Percentiles rank a stretch among this genome's conserved stretches.
Evolutionary conservation across 2,329 filamentous ascomycete species (phyloP).

Genomic region (Fusarium torulosum): DNA sequence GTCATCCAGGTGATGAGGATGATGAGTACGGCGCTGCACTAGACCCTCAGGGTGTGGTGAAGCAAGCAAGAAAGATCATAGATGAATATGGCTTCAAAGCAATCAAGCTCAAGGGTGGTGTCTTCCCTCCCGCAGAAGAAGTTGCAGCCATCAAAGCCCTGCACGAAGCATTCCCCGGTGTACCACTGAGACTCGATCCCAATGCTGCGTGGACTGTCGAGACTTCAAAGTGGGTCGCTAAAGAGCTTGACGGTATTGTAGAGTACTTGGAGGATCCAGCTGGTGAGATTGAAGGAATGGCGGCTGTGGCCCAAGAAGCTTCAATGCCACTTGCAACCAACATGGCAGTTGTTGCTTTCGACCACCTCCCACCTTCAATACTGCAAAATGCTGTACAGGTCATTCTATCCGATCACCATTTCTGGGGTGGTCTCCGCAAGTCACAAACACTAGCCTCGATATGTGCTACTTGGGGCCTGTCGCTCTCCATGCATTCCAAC

Average conservation of each 20-base stretch:
- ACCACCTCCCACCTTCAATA: conserved; percentile 55
- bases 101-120: conserved; percentile 59
- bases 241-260: conserved; percentile 53
- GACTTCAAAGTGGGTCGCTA: conserved; percentile 56
- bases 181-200: conserved; percentile 55
- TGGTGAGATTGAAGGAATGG: conserved; percentile 58
- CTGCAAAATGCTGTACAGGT: conserved; percentile 57
- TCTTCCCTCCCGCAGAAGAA: conserved; percentile 56
- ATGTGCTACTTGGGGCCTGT: conserved; percentile 56
- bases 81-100: conserved; percentile 59
- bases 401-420: conserved; percentile 58
- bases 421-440: conserved; percentile 58
- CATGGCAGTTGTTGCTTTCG: conserved; percentile 59
- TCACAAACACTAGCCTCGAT: conserved; percentile 56
- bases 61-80: conserved; percentile 55
- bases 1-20: conserved; percentile 55
- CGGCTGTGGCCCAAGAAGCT: conserved; percentile 56
- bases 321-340: conserved; percentile 59
- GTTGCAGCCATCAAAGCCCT: conserved; percentile 56
- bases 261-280: conserved; percentile 58
- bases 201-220: conserved; percentile 57
- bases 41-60: conserved; percentile 52
- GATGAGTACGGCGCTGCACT: conserved; percentile 57
- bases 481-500: conserved; percentile 60
- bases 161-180: conserved; percentile 52